Evolutionary conservation across 176 grass and related monocot species (phyloP).

Genomic region (Juncus inflexus): DNA sequence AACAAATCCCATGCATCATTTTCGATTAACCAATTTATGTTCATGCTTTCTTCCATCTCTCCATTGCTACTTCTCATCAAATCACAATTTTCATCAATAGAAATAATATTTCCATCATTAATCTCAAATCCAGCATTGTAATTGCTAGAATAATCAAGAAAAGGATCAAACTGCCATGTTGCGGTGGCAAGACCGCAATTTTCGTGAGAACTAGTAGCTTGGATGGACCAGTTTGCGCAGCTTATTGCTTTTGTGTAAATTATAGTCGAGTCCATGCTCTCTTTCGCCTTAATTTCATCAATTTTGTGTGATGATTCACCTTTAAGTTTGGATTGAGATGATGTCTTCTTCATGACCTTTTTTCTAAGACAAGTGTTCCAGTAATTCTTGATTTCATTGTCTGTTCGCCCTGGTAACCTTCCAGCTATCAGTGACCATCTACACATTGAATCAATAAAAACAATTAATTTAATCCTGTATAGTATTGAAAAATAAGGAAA

Average conservation of each 20-base stretch:
- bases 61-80: constrained; percentile 1
- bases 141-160: not conserved
- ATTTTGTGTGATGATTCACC: not conserved
- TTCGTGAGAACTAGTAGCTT: not conserved
- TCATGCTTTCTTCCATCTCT: not conserved
- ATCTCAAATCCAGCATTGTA: not conserved
- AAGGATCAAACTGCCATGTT: constrained; percentile 1
- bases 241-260: not conserved
- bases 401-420: constrained; percentile 22
- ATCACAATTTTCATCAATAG: not conserved
- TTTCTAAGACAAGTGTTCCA: constrained; percentile 20
- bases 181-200: not conserved
- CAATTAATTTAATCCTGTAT: not conserved
- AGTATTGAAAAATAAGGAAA: too few relatives aligned
- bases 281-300: not conserved
- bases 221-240: not conserved
- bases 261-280: not conserved
- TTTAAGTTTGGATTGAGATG: too few relatives aligned
- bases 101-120: not conserved
- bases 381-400: constrained; percentile 27
- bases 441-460: not conserved
- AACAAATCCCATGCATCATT: constrained; percentile 23
- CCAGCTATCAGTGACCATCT: constrained; percentile 26
- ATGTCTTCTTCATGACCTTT: not conserved
- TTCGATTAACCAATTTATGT: not conserved